These are phyloP conservation scores for Corniculantispora saksenae DNA, from an alignment of 2,329 filamentous ascomycete genomes.

Conservation along the genomic window DNA sequence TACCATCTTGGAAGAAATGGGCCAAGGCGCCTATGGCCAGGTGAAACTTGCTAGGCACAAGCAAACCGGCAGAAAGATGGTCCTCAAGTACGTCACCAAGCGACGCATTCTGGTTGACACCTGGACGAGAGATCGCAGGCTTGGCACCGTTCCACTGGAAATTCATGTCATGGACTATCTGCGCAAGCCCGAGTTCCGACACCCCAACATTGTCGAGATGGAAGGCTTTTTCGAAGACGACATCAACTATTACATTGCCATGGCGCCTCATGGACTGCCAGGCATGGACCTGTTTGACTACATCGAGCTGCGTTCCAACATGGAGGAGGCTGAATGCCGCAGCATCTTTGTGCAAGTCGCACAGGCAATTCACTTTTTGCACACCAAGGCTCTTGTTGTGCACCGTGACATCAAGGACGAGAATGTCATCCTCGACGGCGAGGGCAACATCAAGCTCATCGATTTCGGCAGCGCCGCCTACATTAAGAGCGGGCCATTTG, in stretches of 20 bases:
- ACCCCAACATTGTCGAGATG: conserved; percentile 74
- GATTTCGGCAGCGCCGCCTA: conserved; percentile 98
- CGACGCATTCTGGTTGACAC: conserved; percentile 95
- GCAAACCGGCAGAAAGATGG: conserved; percentile 77
- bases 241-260: conserved; percentile 97
- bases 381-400: conserved; percentile 86
- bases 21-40: conserved; percentile 95
- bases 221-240: conserved; percentile 76
- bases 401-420: conserved; percentile 99
- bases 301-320: conserved; percentile 92
- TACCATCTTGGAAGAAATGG: conserved; percentile 94
- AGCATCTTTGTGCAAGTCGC: conserved; percentile 96
- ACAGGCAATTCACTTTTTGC: conserved; percentile 84
- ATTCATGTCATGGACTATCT: conserved; percentile 97
- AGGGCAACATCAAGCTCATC: conserved; percentile 93
- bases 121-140: conserved; percentile 89
- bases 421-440: conserved; percentile 93
- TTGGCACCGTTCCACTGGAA: conserved; percentile 93
- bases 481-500: conserved; percentile 96
- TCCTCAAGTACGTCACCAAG: conserved; percentile 98
- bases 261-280: conserved; percentile 90
- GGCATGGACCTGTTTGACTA: conserved; percentile 99
- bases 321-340: conserved; percentile 91
- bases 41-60: conserved; percentile 93
- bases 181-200: conserved; percentile 67